A percentile compares a stretch with the other conserved stretches of the same genome.
These are phyloP conservation scores for Ophiocordyceps camponoti-rufipedis DNA, from an alignment of 2,329 filamentous ascomycete genomes.

Conservation along the genomic window DNA sequence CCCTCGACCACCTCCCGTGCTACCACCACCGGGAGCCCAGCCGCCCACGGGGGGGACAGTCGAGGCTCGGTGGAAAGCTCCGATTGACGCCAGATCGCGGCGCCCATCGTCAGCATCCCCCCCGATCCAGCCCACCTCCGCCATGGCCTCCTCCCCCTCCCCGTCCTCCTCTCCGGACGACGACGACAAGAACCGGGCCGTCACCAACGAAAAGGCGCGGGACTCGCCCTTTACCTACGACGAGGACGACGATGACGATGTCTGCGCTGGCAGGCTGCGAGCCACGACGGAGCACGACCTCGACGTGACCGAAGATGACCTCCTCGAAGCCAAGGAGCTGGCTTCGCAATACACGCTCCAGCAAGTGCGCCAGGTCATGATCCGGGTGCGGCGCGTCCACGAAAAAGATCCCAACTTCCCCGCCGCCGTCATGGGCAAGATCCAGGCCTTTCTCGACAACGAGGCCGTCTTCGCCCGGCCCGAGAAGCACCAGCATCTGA, in stretches of 20 bases:
- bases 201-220: slow-evolving; percentile 1
- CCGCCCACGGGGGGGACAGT: too few species aligned
- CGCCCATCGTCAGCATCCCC: too few species aligned
- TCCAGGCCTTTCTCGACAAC: slow-evolving; percentile 21
- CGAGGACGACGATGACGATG: slow-evolving; percentile 15
- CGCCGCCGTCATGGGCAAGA: slow-evolving; percentile 18
- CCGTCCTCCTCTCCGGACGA: too few species aligned
- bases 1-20: too few species aligned
- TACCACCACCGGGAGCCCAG: too few species aligned
- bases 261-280: slow-evolving; percentile 9
- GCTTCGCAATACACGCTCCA: slow-evolving; percentile 21
- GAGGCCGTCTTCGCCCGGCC: slow-evolving; percentile 24
- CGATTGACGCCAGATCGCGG: too few species aligned
- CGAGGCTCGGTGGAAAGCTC: too few species aligned
- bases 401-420: slow-evolving; percentile 25
- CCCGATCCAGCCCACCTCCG: too few species aligned
- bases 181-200: too few species aligned
- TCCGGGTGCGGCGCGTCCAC: slow-evolving; percentile 5
- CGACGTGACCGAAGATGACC: slow-evolving; percentile 26
- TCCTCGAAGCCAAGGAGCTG: slow-evolving; percentile 25
- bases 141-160: too few species aligned
- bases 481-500: slow-evolving; percentile 26
- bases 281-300: slow-evolving; percentile 16
- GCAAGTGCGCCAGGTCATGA: slow-evolving; percentile 6
- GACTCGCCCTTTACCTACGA: slow-evolving; percentile 18